Percentiles rank a stretch among this genome's conserved stretches.
These are phyloP conservation scores for Fusarium sp. DNA, from an alignment of 2,329 filamentous ascomycete genomes.

Conservation along the genomic window DNA sequence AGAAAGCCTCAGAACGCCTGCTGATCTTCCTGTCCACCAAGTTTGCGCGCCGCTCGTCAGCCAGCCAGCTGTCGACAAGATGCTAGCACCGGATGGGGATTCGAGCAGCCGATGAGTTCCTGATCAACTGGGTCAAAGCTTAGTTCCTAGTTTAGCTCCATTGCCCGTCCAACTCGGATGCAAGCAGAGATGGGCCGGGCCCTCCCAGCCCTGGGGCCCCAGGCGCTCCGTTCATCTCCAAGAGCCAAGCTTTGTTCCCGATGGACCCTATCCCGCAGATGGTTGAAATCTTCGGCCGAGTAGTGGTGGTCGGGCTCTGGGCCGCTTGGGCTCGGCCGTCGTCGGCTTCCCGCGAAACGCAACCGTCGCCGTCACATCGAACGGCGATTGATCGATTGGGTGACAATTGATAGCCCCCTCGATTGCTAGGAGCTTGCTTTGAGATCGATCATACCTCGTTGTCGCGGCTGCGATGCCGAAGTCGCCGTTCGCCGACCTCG, in stretches of 20 bases:
- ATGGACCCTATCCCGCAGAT: constrained; percentile 9
- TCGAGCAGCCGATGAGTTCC: constrained; percentile 21
- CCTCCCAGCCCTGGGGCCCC: constrained; percentile 12
- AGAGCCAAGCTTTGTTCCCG: constrained; percentile 20
- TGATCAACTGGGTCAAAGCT: constrained; percentile 27
- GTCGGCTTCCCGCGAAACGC: constrained; percentile 25
- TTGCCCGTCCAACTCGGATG: constrained; percentile 4
- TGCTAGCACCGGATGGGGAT: constrained; percentile 8
- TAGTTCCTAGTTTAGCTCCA: constrained; percentile 23
- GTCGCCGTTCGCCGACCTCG: constrained; percentile 2
- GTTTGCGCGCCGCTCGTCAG: background rate
- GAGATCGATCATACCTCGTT: constrained; percentile 10
- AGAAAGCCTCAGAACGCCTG: constrained; percentile 22
- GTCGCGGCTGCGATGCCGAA: constrained; percentile 5
- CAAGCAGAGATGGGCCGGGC: constrained; percentile 6
- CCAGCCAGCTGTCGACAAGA: constrained; percentile 12
- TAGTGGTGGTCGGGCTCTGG: constrained; percentile 11
- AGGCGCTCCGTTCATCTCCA: constrained; percentile 4
- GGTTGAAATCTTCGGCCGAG: constrained; percentile 32
- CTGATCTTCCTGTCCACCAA: constrained; percentile 16
- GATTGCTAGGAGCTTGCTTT: background rate
- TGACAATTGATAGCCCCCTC: constrained; percentile 3
- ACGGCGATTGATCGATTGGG: background rate
- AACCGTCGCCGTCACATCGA: constrained; percentile 4
- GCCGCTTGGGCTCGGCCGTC: constrained; percentile 31